Evolutionary conservation across 345 rosid species (phyloP).

Genomic region (Laguncularia racemosa): DNA sequence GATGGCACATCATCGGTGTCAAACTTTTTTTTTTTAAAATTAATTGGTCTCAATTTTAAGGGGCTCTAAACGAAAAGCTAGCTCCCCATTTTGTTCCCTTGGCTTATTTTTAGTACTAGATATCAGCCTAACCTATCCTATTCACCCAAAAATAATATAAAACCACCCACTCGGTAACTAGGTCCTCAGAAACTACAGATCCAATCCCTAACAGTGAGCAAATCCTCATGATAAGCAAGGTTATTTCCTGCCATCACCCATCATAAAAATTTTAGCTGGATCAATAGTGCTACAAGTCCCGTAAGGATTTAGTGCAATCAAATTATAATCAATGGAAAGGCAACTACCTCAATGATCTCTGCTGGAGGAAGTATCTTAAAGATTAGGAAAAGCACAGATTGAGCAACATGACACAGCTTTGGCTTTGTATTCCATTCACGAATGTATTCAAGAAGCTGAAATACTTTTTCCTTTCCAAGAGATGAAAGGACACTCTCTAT

Average conservation of each 20-base stretch:
- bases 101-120: no score
- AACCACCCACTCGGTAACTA: no score
- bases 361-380: slow-evolving; percentile 71
- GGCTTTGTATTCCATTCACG: slow-evolving; percentile 98
- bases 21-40: not conserved
- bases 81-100: no score
- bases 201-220: not conserved
- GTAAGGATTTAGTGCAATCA: not conserved
- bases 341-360: slow-evolving; percentile 66
- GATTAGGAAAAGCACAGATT: slow-evolving; percentile 58
- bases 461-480: slow-evolving; percentile 60
- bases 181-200: not conserved
- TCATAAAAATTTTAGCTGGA: not conserved
- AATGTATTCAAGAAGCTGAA: slow-evolving; percentile 62
- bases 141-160: no score
- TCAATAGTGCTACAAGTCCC: not conserved
- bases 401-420: slow-evolving; percentile 84
- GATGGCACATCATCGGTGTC: not conserved
- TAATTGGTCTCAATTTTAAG: not conserved
- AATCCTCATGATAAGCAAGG: not conserved
- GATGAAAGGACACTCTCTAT: slow-evolving; percentile 56
- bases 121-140: no score
- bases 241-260: not conserved
- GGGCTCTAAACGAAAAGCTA: not conserved
- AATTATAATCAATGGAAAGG: not conserved